phyloP scores from a whole-genome alignment of 495 filamentous ascomycete species.

The Penicillium fimorum region DNA sequence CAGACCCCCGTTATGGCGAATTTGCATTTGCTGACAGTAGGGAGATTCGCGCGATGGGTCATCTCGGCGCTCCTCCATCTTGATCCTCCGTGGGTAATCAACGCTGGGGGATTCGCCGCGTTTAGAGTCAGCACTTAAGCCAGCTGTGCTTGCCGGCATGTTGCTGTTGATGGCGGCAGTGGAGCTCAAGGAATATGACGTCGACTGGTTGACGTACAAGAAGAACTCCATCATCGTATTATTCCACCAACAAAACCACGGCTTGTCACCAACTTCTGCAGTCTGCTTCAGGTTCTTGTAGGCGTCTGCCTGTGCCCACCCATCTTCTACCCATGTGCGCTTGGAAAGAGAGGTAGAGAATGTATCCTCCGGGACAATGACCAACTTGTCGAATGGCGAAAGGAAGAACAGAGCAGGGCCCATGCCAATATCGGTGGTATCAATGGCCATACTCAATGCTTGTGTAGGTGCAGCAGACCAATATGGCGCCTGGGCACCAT shows the following conservation, averaged over 20 bases:
- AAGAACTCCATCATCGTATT: constrained; percentile 76
- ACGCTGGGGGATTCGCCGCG: constrained; percentile 19
- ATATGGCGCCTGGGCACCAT: constrained; percentile 71
- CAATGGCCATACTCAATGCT: constrained; percentile 60
- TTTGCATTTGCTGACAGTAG: constrained; percentile 71
- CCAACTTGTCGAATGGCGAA: constrained; percentile 72
- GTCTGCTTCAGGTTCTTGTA: constrained; percentile 42
- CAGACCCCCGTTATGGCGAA: constrained; percentile 51
- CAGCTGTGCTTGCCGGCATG: constrained; percentile 24
- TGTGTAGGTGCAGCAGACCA: constrained; percentile 42
- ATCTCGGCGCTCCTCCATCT: constrained; percentile 74
- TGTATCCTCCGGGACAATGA: constrained; percentile 62
- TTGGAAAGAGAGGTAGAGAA: constrained; percentile 38
- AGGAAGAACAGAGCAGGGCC: constrained; percentile 78
- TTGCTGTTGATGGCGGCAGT: constrained; percentile 20
- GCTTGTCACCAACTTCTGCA: constrained; percentile 60
- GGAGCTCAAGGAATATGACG: constrained; percentile 37
- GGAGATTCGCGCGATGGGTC: constrained; percentile 42
- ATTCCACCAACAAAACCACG: constrained; percentile 91
- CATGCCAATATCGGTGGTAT: constrained; percentile 56
- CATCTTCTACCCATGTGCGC: constrained; percentile 32
- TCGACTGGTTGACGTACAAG: constrained; percentile 68
- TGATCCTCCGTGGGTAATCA: constrained; percentile 69
- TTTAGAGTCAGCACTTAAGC: constrained; percentile 13
- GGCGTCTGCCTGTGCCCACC: constrained; percentile 13